Conservation (phyloP, 768 basidiomycete species). For the Megacollybia marginata region DNA sequence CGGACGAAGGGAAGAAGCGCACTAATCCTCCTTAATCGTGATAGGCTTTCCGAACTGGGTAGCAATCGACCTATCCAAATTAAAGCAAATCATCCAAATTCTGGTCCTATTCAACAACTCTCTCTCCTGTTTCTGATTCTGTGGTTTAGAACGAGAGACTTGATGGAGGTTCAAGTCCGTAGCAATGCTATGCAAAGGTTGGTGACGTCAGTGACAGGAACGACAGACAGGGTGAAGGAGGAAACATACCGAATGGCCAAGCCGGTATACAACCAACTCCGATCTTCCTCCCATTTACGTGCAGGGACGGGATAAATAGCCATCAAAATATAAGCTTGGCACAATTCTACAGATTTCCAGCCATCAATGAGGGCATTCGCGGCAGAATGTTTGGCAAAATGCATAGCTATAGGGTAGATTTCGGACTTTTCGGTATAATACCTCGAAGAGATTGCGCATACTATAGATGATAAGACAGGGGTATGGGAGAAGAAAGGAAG, state of each 20-base stretch:
- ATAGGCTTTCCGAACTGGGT: constrained; percentile 88
- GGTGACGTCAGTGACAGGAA: neutral
- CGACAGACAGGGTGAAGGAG: neutral
- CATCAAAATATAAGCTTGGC: constrained; percentile 89
- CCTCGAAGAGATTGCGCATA: constrained; percentile 82
- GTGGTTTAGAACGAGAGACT: constrained; percentile 49
- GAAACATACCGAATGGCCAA: constrained; percentile 63
- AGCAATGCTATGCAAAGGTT: constrained; percentile 50
- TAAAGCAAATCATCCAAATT: constrained; percentile 90
- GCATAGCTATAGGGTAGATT: constrained; percentile 84
- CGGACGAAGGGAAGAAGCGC: constrained; percentile 14
- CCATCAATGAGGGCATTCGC: constrained; percentile 76
- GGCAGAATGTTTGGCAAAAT: constrained; percentile 78
- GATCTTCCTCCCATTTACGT: constrained; percentile 82
- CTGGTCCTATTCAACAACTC: constrained; percentile 80
- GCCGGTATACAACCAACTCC: constrained; percentile 85
- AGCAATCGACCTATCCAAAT: constrained; percentile 79
- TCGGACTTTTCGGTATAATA: constrained; percentile 76
- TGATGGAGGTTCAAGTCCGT: constrained; percentile 86
- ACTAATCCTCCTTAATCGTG: constrained; percentile 83
- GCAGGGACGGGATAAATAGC: constrained; percentile 76
- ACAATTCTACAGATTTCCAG: constrained; percentile 81
- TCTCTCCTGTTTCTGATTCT: constrained; percentile 68
- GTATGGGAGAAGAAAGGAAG: neutral
- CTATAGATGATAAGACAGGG: constrained; percentile 23